Percentiles rank a stretch among this genome's conserved stretches.
phyloP scores from a whole-genome alignment of 352 stramenopile species.

The Pythium monospermum region DNA sequence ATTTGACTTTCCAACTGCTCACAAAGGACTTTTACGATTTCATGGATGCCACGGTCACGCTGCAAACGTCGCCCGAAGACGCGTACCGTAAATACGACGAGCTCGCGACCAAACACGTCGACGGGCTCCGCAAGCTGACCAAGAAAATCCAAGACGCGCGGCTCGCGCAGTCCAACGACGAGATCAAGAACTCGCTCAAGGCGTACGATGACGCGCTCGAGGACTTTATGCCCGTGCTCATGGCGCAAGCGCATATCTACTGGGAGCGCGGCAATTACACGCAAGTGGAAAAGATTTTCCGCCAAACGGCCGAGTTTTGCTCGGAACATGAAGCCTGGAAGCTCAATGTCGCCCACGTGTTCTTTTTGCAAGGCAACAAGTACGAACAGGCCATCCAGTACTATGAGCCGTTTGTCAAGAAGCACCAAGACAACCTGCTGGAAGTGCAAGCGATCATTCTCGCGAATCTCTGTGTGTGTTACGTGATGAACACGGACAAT shows the following conservation, averaged over 20 bases:
- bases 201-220: slow-evolving; percentile 94
- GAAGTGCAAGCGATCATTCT: slow-evolving; percentile 95
- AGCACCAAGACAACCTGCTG: slow-evolving; percentile 87
- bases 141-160: slow-evolving; percentile 94
- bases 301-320: slow-evolving; percentile 94
- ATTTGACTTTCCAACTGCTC: slow-evolving; percentile 93
- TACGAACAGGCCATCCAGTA: slow-evolving; percentile 90
- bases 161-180: slow-evolving; percentile 88
- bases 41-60: slow-evolving; percentile 93
- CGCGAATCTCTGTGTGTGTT: slow-evolving; percentile 96
- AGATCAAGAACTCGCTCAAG: slow-evolving; percentile 89
- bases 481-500: slow-evolving; percentile 97
- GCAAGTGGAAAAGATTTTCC: slow-evolving; percentile 96
- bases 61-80: slow-evolving; percentile 92
- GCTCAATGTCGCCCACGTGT: slow-evolving; percentile 94
- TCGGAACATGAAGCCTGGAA: slow-evolving; percentile 94
- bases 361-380: slow-evolving; percentile 93
- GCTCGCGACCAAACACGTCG: slow-evolving; percentile 91
- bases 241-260: slow-evolving; percentile 95
- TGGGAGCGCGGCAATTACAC: slow-evolving; percentile 96
- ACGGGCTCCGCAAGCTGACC: slow-evolving; percentile 90
- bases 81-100: slow-evolving; percentile 93
- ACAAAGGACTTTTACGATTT: slow-evolving; percentile 94
- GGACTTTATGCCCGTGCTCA: slow-evolving; percentile 95
- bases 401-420: slow-evolving; percentile 95